Percentiles rank a stretch among this genome's conserved stretches.
phyloP scores from a whole-genome alignment of 164 flowering plant genomes.

The Piper longum region DNA sequence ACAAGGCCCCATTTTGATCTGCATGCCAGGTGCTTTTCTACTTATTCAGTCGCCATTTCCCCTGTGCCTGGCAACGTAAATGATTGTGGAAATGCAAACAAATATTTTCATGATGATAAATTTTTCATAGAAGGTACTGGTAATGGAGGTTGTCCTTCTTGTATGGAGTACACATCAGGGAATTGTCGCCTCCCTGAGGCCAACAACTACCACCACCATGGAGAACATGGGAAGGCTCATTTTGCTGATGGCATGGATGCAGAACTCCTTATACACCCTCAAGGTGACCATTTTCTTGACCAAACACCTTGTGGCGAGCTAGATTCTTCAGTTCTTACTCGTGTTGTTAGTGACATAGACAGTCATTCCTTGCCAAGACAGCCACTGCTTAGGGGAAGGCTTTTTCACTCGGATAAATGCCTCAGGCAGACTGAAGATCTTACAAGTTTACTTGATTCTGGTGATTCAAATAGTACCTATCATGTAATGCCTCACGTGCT shows the following conservation, averaged over 20 bases:
- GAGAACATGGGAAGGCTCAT: slow-evolving; percentile 11
- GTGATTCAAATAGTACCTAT: slow-evolving; percentile 16
- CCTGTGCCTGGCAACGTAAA: slow-evolving; percentile 16
- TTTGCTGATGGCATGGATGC: slow-evolving; percentile 15
- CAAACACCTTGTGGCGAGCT: slow-evolving; percentile 18
- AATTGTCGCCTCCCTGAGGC: slow-evolving; percentile 8
- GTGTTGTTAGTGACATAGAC: slow-evolving; percentile 16
- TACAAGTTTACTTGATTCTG: slow-evolving; percentile 9
- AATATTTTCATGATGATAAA: slow-evolving; percentile 16
- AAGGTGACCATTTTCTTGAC: slow-evolving; percentile 14
- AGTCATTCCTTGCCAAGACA: slow-evolving; percentile 12
- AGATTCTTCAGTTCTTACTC: slow-evolving; percentile 15
- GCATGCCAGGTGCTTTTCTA: slow-evolving; percentile 11
- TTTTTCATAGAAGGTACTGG: slow-evolving; percentile 9
- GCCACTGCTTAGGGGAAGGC: slow-evolving; percentile 20
- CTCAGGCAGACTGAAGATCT: slow-evolving; percentile 19
- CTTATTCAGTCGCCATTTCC: slow-evolving; percentile 33
- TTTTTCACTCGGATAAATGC: slow-evolving; percentile 26
- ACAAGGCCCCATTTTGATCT: slow-evolving; percentile 1
- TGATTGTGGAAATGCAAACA: slow-evolving; percentile 9
- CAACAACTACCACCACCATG: slow-evolving; percentile 9
- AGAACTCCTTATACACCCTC: slow-evolving; percentile 8
- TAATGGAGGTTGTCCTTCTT: slow-evolving; percentile 14
- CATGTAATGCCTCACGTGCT: slow-evolving; percentile 35
- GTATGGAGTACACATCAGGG: slow-evolving; percentile 13